A percentile compares a stretch with the other conserved stretches of the same genome.
phyloP scores from a whole-genome alignment of 23 red algal species.

The Gracilariopsis chorda region DNA sequence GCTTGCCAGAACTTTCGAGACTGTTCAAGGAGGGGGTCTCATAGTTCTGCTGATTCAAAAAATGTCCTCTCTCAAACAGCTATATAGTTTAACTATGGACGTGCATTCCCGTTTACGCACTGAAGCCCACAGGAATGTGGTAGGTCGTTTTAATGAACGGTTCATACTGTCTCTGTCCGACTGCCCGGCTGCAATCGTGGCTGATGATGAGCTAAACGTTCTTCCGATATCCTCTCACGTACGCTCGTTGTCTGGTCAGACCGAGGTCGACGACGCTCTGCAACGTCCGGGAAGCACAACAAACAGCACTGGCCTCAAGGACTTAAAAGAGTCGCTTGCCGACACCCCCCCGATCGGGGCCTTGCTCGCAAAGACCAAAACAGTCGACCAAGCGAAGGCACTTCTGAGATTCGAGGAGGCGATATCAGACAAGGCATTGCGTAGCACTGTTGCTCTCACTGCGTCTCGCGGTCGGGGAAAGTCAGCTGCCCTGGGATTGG shows the following conservation, averaged over 20 bases:
- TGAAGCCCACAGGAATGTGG: slow-evolving; percentile 73
- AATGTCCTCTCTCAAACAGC: slow-evolving; percentile 73
- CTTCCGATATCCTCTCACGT: slow-evolving; percentile 76
- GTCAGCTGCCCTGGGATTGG: slow-evolving; percentile 91
- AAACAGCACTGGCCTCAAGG: slow-evolving; percentile 45
- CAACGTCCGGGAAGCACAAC: neutral
- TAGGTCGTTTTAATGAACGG: slow-evolving; percentile 88
- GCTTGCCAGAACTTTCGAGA: slow-evolving; percentile 89
- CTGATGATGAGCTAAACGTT: slow-evolving; percentile 98
- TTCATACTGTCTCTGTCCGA: slow-evolving; percentile 78
- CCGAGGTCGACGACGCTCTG: neutral
- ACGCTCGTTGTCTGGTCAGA: slow-evolving; percentile 25
- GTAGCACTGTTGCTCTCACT: slow-evolving; percentile 85
- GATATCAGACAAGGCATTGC: slow-evolving; percentile 71
- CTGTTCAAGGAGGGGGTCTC: slow-evolving; percentile 86
- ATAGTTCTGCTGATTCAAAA: slow-evolving; percentile 80
- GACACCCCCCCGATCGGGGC: slow-evolving; percentile 64
- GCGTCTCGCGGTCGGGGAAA: slow-evolving; percentile 93
- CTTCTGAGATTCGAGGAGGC: slow-evolving; percentile 81
- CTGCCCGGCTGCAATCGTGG: slow-evolving; percentile 75
- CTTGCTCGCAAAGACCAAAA: slow-evolving; percentile 55
- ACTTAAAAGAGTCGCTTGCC: slow-evolving; percentile 72
- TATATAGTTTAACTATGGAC: slow-evolving; percentile 93
- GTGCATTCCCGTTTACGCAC: slow-evolving; percentile 82
- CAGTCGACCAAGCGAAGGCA: slow-evolving; percentile 85